Percentiles rank a stretch among this genome's conserved stretches.
phyloP scores from a whole-genome alignment of 2,329 filamentous ascomycete species.

The Daldinia sp. region DNA sequence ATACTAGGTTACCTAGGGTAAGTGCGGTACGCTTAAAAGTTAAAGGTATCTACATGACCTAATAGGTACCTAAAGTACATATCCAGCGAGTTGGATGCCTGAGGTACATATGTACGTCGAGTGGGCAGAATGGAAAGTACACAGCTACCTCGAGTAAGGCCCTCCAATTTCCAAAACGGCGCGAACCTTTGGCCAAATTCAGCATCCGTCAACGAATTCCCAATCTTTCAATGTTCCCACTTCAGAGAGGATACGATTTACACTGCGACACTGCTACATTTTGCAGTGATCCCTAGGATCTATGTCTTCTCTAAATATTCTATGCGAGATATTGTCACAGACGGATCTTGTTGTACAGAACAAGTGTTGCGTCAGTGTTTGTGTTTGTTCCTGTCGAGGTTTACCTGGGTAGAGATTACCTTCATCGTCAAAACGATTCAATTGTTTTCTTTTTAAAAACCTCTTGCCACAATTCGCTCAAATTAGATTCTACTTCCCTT shows the following conservation, averaged over 20 bases:
- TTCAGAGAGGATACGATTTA: background rate
- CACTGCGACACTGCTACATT: conserved; percentile 3
- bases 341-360: conserved; percentile 17
- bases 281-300: conserved; percentile 13
- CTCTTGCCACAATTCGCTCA: conserved; percentile 28
- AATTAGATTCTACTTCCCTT: conserved; percentile 7
- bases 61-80: too few relatives aligned
- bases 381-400: conserved; percentile 9
- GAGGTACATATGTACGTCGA: too few relatives aligned
- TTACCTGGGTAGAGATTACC: conserved; percentile 22
- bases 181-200: background rate
- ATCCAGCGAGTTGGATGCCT: too few relatives aligned
- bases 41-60: too few relatives aligned
- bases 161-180: conserved; percentile 30
- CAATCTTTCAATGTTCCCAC: conserved; percentile 8
- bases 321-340: conserved; percentile 11
- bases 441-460: conserved; percentile 6
- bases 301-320: conserved; percentile 23
- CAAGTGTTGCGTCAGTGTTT: conserved; percentile 4
- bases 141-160: too few relatives aligned
- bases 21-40: too few relatives aligned
- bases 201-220: background rate
- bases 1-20: background rate
- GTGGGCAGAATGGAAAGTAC: too few relatives aligned
- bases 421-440: conserved; percentile 10